A percentile compares a stretch with the other conserved stretches of the same genome.
Conservation (phyloP, 2,329 filamentous ascomycete genomes). For the Verticillium zaregamsianum region DNA sequence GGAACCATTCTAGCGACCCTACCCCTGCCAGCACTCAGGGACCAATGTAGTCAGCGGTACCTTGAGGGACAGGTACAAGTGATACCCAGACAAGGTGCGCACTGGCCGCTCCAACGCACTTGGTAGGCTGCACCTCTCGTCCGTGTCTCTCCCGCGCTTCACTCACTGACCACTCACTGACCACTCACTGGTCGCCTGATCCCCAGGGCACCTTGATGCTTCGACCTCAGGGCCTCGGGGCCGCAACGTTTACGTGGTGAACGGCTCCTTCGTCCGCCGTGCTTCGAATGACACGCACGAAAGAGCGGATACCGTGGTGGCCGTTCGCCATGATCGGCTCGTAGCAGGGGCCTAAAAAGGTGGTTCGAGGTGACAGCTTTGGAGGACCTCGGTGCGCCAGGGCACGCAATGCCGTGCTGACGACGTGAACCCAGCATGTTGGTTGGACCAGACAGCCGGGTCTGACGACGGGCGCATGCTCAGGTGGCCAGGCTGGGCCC, state of each 20-base stretch:
- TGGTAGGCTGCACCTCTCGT: neutral
- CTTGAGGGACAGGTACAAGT: neutral
- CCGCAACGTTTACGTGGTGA: too few relatives aligned
- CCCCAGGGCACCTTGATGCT: too few relatives aligned
- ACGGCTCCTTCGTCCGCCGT: too few relatives aligned
- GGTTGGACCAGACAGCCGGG: neutral
- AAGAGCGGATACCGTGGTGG: too few relatives aligned
- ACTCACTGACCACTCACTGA: too few relatives aligned
- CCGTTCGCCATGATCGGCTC: too few relatives aligned
- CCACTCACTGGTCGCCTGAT: too few relatives aligned
- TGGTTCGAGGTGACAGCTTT: too few relatives aligned
- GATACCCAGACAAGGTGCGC: neutral
- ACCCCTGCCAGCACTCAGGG: neutral
- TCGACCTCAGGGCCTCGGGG: too few relatives aligned
- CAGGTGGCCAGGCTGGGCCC: neutral
- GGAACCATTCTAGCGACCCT: neutral
- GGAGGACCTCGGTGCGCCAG: neutral
- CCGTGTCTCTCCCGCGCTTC: neutral
- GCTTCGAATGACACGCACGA: too few relatives aligned
- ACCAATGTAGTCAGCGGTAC: neutral
- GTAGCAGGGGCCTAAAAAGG: too few relatives aligned
- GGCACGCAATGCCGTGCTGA: neutral
- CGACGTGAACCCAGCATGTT: neutral
- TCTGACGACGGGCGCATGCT: neutral
- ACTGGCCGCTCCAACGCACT: neutral